Evolutionary conservation across 192 early-diverging fungal species (phyloP).

Genomic region (Oehlia diaphana): DNA sequence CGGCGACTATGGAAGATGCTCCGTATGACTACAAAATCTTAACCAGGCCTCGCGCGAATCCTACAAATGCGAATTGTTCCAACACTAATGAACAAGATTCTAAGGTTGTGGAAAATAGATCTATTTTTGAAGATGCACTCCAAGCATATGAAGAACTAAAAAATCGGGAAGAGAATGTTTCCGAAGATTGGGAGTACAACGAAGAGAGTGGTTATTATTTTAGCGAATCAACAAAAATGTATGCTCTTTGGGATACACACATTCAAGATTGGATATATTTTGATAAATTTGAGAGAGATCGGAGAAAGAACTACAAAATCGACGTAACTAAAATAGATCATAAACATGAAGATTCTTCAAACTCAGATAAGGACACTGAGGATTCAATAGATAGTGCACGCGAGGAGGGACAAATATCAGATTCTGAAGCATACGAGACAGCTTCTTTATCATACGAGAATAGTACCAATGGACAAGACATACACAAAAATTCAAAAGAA

Average conservation of each 20-base stretch:
- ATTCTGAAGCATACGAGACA: constrained; percentile 11
- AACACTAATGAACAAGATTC: background rate
- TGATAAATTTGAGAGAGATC: background rate
- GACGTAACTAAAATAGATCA: background rate
- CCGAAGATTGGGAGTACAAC: constrained; percentile 13
- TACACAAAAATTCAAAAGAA: background rate
- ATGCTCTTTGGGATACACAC: constrained; percentile 14
- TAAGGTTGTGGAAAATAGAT: background rate
- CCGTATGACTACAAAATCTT: constrained; percentile 22
- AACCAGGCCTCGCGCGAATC: background rate
- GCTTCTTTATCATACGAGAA: background rate
- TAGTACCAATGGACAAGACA: background rate
- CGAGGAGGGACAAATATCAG: constrained; percentile 23
- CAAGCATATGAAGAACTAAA: constrained; percentile 30
- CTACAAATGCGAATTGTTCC: background rate
- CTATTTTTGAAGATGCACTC: constrained; percentile 14
- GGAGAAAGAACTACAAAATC: background rate
- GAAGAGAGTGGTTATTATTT: constrained; percentile 20
- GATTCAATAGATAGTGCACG: background rate
- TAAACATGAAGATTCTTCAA: background rate
- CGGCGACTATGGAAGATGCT: constrained; percentile 22
- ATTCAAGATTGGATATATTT: constrained; percentile 15
- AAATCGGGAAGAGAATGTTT: background rate
- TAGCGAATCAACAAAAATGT: constrained; percentile 12
- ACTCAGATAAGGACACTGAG: constrained; percentile 4